These are phyloP conservation scores for Hydrangea macrophylla DNA, from an alignment of 148 eudicot genomes.

Conservation along the genomic window DNA sequence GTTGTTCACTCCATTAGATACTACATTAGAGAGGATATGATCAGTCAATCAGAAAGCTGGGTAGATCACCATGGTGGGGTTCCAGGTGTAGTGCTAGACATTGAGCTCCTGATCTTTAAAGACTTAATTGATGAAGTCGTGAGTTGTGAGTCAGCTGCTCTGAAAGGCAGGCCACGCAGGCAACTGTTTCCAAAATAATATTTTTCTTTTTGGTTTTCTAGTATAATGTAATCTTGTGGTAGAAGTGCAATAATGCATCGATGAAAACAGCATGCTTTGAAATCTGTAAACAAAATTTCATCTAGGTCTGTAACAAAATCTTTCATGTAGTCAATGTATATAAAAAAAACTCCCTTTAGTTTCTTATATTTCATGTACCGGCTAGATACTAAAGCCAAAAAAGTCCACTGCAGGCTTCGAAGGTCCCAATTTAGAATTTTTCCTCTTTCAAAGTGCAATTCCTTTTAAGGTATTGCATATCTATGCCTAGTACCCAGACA, in stretches of 20 bases:
- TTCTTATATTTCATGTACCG: background rate
- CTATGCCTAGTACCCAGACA: no score
- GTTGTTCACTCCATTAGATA: no score
- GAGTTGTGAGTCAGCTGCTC: constrained; percentile 21
- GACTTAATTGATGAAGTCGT: constrained; percentile 68
- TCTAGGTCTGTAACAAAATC: constrained; percentile 1
- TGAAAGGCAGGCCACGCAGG: constrained; percentile 19
- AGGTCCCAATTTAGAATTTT: no score
- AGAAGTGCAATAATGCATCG: constrained; percentile 1
- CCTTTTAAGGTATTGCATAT: no score
- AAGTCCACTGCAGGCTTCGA: no score
- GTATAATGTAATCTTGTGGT: background rate
- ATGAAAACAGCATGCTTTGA: background rate
- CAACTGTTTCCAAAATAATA: constrained; percentile 22
- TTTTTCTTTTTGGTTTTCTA: background rate
- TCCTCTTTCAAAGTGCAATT: no score
- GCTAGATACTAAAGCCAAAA: background rate
- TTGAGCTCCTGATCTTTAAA: constrained; percentile 70
- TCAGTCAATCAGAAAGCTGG: constrained; percentile 42
- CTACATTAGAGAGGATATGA: constrained; percentile 50
- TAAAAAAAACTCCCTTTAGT: constrained; percentile 3
- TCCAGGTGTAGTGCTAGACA: constrained; percentile 65
- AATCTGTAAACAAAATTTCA: background rate
- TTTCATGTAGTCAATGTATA: background rate
- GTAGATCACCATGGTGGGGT: constrained; percentile 30